These are phyloP conservation scores for Petrea volubilis DNA, from an alignment of 257 asterid genomes.

Conservation along the genomic window DNA sequence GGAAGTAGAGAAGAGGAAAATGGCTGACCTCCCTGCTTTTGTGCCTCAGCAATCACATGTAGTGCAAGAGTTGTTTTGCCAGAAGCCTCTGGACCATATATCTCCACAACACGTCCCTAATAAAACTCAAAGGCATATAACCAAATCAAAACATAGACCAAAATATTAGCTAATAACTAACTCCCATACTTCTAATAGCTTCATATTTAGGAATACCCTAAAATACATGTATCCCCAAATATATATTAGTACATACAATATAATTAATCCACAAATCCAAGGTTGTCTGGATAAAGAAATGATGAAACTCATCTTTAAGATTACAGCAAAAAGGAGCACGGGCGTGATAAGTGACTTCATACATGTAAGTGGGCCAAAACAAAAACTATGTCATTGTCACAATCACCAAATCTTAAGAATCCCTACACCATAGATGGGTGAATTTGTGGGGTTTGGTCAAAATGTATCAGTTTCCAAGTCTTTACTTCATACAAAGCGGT, in stretches of 20 bases:
- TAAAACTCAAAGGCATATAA: slow-evolving; percentile 7
- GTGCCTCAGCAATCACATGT: slow-evolving; percentile 97
- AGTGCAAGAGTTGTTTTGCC: slow-evolving; percentile 97
- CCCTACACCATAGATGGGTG: not conserved
- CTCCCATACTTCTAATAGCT: not conserved
- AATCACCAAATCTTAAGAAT: not conserved
- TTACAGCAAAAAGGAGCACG: slow-evolving; percentile 1
- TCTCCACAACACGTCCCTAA: slow-evolving; percentile 95
- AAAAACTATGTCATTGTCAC: not conserved
- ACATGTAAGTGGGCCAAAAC: not conserved
- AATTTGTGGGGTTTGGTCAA: not conserved
- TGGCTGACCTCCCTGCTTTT: slow-evolving; percentile 80
- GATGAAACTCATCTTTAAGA: not conserved
- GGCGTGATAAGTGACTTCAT: not conserved
- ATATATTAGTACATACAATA: not conserved
- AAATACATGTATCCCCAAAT: not conserved
- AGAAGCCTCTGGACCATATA: slow-evolving; percentile 98
- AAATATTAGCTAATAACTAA: not conserved
- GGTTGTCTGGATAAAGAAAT: not conserved
- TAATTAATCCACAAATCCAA: not conserved
- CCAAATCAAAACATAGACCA: slow-evolving; percentile 1
- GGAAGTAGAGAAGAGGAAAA: no score
- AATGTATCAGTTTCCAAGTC: not conserved
- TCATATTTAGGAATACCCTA: not conserved
- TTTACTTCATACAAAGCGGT: not conserved